phyloP scores from a whole-genome alignment of 2,329 filamentous ascomycete species.

The Trichoderma citrinoviride region DNA sequence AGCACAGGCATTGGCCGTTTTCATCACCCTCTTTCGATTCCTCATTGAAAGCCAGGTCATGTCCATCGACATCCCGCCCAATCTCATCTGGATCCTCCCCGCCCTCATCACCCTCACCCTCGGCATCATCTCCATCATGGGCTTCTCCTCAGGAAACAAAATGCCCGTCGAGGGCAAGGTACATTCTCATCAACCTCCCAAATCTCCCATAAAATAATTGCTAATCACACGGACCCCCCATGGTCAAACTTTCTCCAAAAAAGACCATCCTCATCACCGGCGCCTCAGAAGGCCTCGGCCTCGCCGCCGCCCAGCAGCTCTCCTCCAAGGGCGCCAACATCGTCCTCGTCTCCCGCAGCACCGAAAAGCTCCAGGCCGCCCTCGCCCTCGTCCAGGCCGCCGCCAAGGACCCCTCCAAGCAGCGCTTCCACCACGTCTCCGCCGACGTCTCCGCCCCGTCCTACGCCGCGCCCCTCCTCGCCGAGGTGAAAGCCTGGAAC shows the following conservation, averaged over 20 bases:
- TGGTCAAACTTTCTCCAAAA: neutral
- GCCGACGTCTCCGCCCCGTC: constrained; percentile 73
- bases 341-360: constrained; percentile 77
- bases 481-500: constrained; percentile 77
- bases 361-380: constrained; percentile 69
- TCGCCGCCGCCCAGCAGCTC: constrained; percentile 69
- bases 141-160: constrained; percentile 67
- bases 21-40: neutral
- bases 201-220: neutral
- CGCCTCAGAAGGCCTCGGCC: constrained; percentile 89
- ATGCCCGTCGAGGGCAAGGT: constrained; percentile 86
- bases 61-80: constrained; percentile 13
- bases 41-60: neutral
- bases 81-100: constrained; percentile 28
- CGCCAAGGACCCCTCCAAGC: constrained; percentile 62
- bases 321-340: constrained; percentile 82
- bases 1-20: neutral
- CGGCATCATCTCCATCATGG: constrained; percentile 52
- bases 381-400: constrained; percentile 65
- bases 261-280: constrained; percentile 89
- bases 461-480: constrained; percentile 68
- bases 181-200: constrained; percentile 26
- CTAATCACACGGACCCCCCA: neutral
- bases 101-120: constrained; percentile 38
- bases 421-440: constrained; percentile 79